Percentiles rank a stretch among this genome's conserved stretches.
phyloP scores from a whole-genome alignment of 345 rosid species.

The Eucalyptus cloeziana region DNA sequence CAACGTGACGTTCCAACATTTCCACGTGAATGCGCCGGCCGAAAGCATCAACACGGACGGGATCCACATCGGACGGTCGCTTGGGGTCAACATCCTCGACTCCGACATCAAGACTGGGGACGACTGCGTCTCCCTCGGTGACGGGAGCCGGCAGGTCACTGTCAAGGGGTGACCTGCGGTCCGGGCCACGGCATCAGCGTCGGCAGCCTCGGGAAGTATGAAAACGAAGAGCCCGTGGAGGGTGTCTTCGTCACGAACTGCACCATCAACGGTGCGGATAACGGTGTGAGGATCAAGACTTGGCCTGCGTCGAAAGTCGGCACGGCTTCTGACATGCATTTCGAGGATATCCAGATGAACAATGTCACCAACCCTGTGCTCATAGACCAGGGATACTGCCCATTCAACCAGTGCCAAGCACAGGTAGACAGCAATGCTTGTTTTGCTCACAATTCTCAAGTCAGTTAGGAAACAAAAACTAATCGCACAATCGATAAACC shows the following conservation, averaged over 20 bases:
- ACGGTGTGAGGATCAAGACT: conserved; percentile 44
- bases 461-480: not conserved
- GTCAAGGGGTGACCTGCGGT: conserved; percentile 29
- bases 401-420: not conserved
- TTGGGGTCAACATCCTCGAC: conserved; percentile 5
- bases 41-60: conserved; percentile 50
- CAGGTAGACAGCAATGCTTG: not conserved
- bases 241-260: conserved; percentile 17
- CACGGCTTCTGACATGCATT: conserved; percentile 12
- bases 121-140: conserved; percentile 46
- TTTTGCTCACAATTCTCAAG: not conserved
- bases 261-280: conserved; percentile 6
- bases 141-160: conserved; percentile 14
- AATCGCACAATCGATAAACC: not conserved
- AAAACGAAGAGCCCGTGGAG: conserved; percentile 13
- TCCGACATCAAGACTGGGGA: conserved; percentile 33
- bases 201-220: conserved; percentile 39
- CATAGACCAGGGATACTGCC: conserved; percentile 21
- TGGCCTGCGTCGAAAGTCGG: conserved; percentile 26
- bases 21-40: conserved; percentile 21
- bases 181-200: conserved; percentile 63
- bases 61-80: conserved; percentile 42
- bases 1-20: conserved; percentile 13
- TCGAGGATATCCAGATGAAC: conserved; percentile 12
- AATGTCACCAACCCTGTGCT: conserved; percentile 19